These are phyloP conservation scores for Ganoderma sinense DNA, from an alignment of 1,284 basidiomycete genomes.

Conservation along the genomic window DNA sequence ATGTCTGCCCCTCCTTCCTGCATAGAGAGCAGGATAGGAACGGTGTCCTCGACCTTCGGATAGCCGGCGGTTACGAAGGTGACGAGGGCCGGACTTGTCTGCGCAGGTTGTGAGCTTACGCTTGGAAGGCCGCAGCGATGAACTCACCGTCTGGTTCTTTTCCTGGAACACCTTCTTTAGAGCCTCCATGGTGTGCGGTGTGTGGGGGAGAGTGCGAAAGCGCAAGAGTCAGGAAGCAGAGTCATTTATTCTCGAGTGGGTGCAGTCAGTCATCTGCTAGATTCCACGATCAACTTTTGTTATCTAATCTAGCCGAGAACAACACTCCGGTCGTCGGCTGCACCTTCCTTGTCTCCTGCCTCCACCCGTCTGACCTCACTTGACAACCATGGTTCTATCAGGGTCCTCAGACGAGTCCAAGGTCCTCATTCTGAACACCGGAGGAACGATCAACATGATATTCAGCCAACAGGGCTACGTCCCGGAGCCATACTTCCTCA, in stretches of 20 bases:
- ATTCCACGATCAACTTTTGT: slow-evolving; percentile 9
- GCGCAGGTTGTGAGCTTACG: slow-evolving; percentile 11
- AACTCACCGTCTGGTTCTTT: slow-evolving; percentile 70
- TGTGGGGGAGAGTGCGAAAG: slow-evolving; percentile 11
- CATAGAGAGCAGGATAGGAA: slow-evolving; percentile 90
- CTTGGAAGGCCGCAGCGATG: too few species aligned
- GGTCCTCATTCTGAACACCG: slow-evolving; percentile 86
- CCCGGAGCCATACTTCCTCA: slow-evolving; percentile 88
- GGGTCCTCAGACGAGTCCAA: slow-evolving; percentile 72
- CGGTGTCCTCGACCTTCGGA: slow-evolving; percentile 82
- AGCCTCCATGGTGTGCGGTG: slow-evolving; percentile 66
- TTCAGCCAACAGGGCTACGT: slow-evolving; percentile 83
- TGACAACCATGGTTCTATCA: slow-evolving; percentile 52
- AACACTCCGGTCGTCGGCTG: too few species aligned
- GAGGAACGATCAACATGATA: slow-evolving; percentile 91
- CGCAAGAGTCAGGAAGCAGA: slow-evolving; percentile 26
- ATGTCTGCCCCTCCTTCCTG: slow-evolving; percentile 94
- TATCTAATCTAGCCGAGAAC: slow-evolving; percentile 29
- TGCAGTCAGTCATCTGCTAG: neutral
- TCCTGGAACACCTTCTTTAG: slow-evolving; percentile 78
- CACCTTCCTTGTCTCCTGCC: neutral
- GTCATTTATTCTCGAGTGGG: slow-evolving; percentile 26
- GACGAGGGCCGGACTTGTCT: slow-evolving; percentile 81
- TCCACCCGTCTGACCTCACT: slow-evolving; percentile 5
- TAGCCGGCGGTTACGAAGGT: slow-evolving; percentile 95